A percentile compares a stretch with the other conserved stretches of the same genome.
These are phyloP conservation scores for Inga leiocalycina DNA, from an alignment of 306 rosid genomes.

Conservation along the genomic window DNA sequence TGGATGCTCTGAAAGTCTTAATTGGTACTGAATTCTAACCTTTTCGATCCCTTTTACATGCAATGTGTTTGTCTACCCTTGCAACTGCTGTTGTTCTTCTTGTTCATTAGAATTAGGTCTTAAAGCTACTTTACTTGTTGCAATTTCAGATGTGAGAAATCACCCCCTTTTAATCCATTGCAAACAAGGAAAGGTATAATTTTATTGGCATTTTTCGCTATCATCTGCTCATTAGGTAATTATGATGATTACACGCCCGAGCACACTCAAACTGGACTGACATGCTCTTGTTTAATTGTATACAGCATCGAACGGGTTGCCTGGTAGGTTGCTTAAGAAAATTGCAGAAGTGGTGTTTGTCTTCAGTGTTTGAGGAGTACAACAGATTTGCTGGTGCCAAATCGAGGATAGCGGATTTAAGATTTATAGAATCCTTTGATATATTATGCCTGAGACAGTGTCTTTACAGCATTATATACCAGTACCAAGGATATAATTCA, in stretches of 20 bases:
- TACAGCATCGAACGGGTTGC: constrained; percentile 93
- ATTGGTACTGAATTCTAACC: constrained; percentile 43
- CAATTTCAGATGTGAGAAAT: constrained; percentile 52
- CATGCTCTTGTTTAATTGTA: no score
- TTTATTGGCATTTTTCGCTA: not conserved
- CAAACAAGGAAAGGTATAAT: constrained; percentile 52
- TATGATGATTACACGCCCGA: no score
- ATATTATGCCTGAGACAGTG: constrained; percentile 67
- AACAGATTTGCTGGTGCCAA: constrained; percentile 74
- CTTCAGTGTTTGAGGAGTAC: constrained; percentile 88
- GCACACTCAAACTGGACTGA: no score
- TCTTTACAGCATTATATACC: constrained; percentile 89
- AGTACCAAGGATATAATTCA: constrained; percentile 85
- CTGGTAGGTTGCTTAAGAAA: constrained; percentile 93
- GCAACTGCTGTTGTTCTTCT: not conserved
- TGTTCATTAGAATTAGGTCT: constrained; percentile 9
- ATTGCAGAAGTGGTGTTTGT: constrained; percentile 91
- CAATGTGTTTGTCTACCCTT: not conserved
- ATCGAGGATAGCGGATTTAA: constrained; percentile 68
- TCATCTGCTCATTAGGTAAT: no score
- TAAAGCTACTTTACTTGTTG: constrained; percentile 7
- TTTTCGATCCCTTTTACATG: not conserved
- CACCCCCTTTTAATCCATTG: constrained; percentile 55
- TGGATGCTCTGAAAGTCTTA: constrained; percentile 61
- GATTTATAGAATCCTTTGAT: constrained; percentile 74